Evolutionary conservation across 1,139 yeast species (phyloP), one percentile per base, ranked within the genome.

Genomic region (Debaryomyces subglobosus): DNA sequence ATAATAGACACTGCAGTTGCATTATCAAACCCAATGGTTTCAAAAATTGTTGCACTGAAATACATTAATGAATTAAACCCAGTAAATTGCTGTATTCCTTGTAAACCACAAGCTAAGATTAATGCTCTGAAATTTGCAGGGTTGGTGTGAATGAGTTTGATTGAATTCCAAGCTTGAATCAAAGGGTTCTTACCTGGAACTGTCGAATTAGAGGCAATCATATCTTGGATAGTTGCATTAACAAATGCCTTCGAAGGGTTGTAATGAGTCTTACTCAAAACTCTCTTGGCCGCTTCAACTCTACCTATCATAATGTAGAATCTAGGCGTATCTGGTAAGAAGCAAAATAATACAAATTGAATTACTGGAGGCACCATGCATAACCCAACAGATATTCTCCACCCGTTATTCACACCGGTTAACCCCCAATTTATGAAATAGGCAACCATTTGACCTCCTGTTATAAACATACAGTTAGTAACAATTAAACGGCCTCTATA

Each of bases 1-100:
- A 92, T 85, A 57, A 91, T 83, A 2, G 97, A 90, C n/a, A 91
- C 97, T 1, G 97, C 96, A 20, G 96, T 86, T 7, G 97, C 80
- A 64, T 91, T 83, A 52, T 81, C 60, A 67, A 92, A 92, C 2
- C 98, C 98, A 49, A 90, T 89, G 38, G 92, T 84, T 66, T 89
- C 85, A 65, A 92, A 92, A 56, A 92, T 85, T 1, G 97, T 90
- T 35, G 96, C 85, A 49, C 96, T 86, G 69, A 91, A 92, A 71
- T 92, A 92, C 96, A 92, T 89, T 60, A 92, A 79, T 3, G 97
- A 89, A 72, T 92, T 92, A 81, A 91, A 92, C 56, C 97, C 97
- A 18, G 96, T 88, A 60, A 91, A 90, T 69, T 92, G 97, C 71
- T 92, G 97, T 63, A 92, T 88, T 53, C 96, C 97, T 71, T 92